phyloP scores from a whole-genome alignment of 163 green algal species.

The Picocystis sp. region DNA sequence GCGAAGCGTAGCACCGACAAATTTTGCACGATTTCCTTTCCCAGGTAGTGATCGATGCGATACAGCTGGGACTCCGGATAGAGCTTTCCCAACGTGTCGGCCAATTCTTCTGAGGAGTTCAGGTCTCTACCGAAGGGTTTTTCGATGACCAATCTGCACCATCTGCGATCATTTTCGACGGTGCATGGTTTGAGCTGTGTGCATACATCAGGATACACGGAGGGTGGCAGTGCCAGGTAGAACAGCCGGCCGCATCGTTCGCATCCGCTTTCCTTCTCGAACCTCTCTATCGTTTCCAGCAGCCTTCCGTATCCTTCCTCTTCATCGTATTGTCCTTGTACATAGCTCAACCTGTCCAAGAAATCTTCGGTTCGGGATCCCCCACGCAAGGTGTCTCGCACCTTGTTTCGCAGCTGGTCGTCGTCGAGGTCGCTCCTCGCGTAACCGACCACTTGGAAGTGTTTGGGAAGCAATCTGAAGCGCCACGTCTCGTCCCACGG shows the following conservation, averaged over 20 bases:
- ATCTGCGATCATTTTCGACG: conserved; percentile 10
- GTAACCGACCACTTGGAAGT: conserved; percentile 61
- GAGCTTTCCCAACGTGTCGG: conserved; percentile 41
- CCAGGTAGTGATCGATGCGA: conserved; percentile 97
- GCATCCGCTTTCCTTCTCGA: conserved; percentile 4
- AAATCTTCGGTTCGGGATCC: conserved; percentile 6
- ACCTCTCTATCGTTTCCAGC: conserved; percentile 9
- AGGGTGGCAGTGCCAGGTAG: conserved; percentile 89
- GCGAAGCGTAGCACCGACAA: conserved; percentile 80
- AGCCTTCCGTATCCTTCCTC: conserved; percentile 18
- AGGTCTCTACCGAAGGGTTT: conserved; percentile 94
- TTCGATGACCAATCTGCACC: conserved; percentile 69
- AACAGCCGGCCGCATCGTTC: conserved; percentile 50
- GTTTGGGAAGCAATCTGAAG: conserved; percentile 37
- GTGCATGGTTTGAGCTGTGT: neutral
- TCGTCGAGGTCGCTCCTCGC: conserved; percentile 39
- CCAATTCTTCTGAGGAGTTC: conserved; percentile 57
- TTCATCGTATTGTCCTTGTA: conserved; percentile 22
- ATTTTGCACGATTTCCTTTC: conserved; percentile 59
- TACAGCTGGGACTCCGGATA: conserved; percentile 86
- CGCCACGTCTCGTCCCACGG: too few species aligned
- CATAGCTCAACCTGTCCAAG: conserved; percentile 8
- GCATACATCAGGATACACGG: conserved; percentile 69
- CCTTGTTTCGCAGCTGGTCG: conserved; percentile 14
- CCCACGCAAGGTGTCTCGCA: conserved; percentile 10